Percentiles rank a stretch among this genome's conserved stretches.
These are phyloP conservation scores for Clarkia xantiana DNA, from an alignment of 345 rosid species.

Conservation along the genomic window DNA sequence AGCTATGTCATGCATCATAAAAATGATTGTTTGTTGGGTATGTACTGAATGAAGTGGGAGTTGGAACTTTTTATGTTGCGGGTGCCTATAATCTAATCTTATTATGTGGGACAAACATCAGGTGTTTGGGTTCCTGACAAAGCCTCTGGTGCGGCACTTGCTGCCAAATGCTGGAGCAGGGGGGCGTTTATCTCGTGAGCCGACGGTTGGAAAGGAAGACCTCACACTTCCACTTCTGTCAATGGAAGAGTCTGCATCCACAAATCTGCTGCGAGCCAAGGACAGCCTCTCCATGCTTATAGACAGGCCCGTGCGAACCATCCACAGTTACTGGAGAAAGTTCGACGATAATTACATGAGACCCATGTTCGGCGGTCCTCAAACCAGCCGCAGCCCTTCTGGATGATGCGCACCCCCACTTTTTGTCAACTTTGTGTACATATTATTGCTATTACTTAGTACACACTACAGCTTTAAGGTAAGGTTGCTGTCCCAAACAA, in stretches of 20 bases:
- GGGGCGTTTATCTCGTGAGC: slow-evolving; percentile 3
- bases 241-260: slow-evolving; percentile 45
- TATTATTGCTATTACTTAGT: no score
- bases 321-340: slow-evolving; percentile 78
- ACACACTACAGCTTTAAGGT: no score
- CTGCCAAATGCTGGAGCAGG: slow-evolving; percentile 24
- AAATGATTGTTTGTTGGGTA: no score
- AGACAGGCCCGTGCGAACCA: slow-evolving; percentile 63
- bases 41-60: no score
- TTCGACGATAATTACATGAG: slow-evolving; percentile 78
- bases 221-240: slow-evolving; percentile 49
- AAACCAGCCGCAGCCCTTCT: slow-evolving; percentile 12
- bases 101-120: slow-evolving; percentile 8
- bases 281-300: slow-evolving; percentile 59
- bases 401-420: slow-evolving; percentile 17
- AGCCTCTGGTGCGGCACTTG: slow-evolving; percentile 44
- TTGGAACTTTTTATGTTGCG: no score
- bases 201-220: slow-evolving; percentile 41
- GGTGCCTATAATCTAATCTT: no score
- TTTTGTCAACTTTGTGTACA: not conserved
- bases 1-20: no score
- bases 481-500: no score
- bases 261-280: slow-evolving; percentile 57
- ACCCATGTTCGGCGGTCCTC: slow-evolving; percentile 75
- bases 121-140: slow-evolving; percentile 86